These are phyloP conservation scores for Penicillium crustosum DNA, from an alignment of 2,329 filamentous ascomycete genomes.

Conservation along the genomic window DNA sequence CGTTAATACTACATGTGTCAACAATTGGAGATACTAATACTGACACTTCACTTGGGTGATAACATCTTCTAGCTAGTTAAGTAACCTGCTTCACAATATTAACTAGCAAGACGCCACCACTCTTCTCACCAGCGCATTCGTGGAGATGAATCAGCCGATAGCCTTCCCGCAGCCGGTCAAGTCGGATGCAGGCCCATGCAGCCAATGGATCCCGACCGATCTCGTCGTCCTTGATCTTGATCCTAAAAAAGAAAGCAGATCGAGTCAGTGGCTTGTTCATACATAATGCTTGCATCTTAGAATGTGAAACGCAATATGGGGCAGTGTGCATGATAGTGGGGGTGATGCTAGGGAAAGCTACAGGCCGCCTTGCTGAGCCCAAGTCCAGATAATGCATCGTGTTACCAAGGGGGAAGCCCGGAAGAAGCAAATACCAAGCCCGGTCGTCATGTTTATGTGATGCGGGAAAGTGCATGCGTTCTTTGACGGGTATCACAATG, in stretches of 20 bases:
- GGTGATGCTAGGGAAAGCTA: background rate
- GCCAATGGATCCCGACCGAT: constrained; percentile 74
- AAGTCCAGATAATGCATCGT: background rate
- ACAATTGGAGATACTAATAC: background rate
- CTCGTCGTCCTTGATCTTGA: constrained; percentile 87
- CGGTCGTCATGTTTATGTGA: background rate
- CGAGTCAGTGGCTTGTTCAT: background rate
- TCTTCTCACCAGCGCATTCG: constrained; percentile 65
- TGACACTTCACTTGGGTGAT: background rate
- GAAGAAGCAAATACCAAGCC: constrained; percentile 1
- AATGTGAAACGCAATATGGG: background rate
- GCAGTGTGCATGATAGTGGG: background rate
- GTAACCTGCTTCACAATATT: constrained; percentile 62
- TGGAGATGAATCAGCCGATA: constrained; percentile 75
- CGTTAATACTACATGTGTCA: background rate
- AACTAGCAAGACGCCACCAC: constrained; percentile 70
- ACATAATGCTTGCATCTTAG: background rate
- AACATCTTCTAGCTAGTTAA: constrained; percentile 1
- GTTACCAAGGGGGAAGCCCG: background rate
- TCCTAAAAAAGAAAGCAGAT: constrained; percentile 45
- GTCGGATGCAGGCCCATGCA: constrained; percentile 83
- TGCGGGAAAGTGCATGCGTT: background rate
- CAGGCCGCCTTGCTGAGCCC: constrained; percentile 1
- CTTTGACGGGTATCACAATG: constrained; percentile 6
- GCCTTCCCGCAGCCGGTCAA: constrained; percentile 75